Evolutionary conservation across 768 basidiomycete genomes (phyloP), one percentile per base, ranked within the genome.

Genomic region (Leccinum subgranulosum): DNA sequence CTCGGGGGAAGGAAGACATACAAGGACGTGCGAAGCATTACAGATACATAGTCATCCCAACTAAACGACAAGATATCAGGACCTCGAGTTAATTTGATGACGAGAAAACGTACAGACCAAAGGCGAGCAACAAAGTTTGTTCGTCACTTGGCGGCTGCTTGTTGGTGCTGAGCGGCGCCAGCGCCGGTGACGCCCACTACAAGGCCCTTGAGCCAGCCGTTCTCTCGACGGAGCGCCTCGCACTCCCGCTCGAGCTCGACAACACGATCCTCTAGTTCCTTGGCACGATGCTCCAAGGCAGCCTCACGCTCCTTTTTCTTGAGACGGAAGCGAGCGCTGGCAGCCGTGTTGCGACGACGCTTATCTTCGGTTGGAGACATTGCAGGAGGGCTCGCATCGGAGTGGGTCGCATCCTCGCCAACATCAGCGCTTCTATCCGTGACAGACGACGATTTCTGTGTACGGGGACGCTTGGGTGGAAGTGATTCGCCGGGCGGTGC

Each of bases 271-370:
- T 93, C 90, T 15, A 96, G 79, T 68, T 95, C 92, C 76, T 92
- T 93, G 15, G 90, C 85, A 65, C 85, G 86, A 45, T 79, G 81
- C 74, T 96, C 94, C 21, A 96, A 77, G 15, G 94, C 94, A 2
- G 84, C 87, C 75, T 97, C 94, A 14, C 94, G 81, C 74, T 95
- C 92, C 78, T 97, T 97, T 81, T 97, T 97, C 82, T 96, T 97
- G 67, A 93, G 74, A 58, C 94, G 83, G 81, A 97, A 97, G 8
- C 94, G 89, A 31, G 94, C 94, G 53, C 90, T 92, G 0, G 94
- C 94, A 1, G 92, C 92, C 0, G 94, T 97, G 71, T 97, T 97
- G 48, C 94, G 79, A 57, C 93, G 82, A n/a, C 94, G 87, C 70
- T 96, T 96, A 74, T 96, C 94, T 73, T 96, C 94, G 0, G 87